Base-by-base conservation (phyloP, 805 yeast species). In the Schwanniomyces vanrijiae region DNA sequence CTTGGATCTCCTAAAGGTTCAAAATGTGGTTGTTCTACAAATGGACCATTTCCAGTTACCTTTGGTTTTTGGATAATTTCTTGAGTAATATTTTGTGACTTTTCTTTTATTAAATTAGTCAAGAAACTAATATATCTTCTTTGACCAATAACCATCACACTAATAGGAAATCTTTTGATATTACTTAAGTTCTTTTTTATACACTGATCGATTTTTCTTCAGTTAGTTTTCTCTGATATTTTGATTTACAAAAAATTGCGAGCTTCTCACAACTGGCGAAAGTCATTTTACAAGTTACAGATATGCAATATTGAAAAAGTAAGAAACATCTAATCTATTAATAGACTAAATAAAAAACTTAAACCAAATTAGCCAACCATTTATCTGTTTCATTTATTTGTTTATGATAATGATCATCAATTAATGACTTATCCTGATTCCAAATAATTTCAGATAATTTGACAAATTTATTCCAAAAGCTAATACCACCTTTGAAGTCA, bases 31-130 rank as follows among this genome's bases (percentile, higher is more conserved):
- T 76, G 62, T 47, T 73, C 78, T 21, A 68, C 65, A 52, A 75
- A 76, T 7, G 80, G 78, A 1, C 79, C 81, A 14, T 55, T 58
- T 0, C 78, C 80, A 0, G 80, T 71, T 3, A 66, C 68, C n/a
- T 53, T 56, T 1, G 78, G 75, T 24, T 54, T 43, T 19, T 42
- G 52, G 8, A 56, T 41, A 10, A 50, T 24, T 28, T 46, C 50
- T 8, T 38, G 46, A 21, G 45, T 26, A n/a, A 46, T 40, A 45
- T 45, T 42, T 10, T 40, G 31, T 14, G 41, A 38, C n/a, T 38
- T 38, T 8, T n/a, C 19, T 13, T 38, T 38, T 10, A 38, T 4
- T 10, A 38, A 14, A 8, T 38, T 38, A 2, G 41, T 19, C 20
- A 38, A 22, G 10, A 38, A 19, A 16, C 16, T 38, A 14, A 38